Conservation (phyloP, 73 alveolate genomes). For the Symbiodinium pilosum region DNA sequence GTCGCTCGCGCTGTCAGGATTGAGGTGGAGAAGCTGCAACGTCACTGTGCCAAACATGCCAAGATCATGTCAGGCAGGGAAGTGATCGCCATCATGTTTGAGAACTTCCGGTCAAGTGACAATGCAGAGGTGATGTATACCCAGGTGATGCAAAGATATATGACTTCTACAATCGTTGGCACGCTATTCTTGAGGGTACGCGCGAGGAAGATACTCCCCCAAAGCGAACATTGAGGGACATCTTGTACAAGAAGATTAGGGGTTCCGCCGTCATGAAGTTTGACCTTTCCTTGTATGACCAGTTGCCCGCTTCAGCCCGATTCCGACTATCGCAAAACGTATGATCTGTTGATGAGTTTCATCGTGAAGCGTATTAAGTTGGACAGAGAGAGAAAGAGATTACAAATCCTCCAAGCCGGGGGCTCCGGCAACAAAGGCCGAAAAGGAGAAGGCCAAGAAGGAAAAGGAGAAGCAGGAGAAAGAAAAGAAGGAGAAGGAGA, state of each 20-base stretch:
- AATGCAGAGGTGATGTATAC: background rate
- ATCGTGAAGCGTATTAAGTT: no score
- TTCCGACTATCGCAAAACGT: no score
- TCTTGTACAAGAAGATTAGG: background rate
- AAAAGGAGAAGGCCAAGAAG: no score
- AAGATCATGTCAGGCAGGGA: background rate
- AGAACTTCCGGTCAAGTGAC: background rate
- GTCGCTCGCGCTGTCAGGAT: no score
- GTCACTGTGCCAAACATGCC: background rate
- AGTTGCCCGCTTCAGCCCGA: no score
- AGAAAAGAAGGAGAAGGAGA: no score
- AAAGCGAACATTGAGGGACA: background rate
- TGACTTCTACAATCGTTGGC: background rate
- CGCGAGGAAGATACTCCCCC: background rate
- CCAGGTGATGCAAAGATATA: background rate
- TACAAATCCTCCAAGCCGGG: no score
- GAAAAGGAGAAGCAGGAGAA: no score
- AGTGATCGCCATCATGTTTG: background rate
- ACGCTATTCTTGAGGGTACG: background rate
- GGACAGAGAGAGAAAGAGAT: no score
- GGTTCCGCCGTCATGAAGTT: background rate
- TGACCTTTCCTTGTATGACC: no score
- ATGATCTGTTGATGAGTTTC: no score
- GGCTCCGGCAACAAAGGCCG: no score
- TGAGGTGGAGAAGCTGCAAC: background rate